phyloP scores from a whole-genome alignment of 768 basidiomycete genomes.

The Holtermanniella nyarrowii region DNA sequence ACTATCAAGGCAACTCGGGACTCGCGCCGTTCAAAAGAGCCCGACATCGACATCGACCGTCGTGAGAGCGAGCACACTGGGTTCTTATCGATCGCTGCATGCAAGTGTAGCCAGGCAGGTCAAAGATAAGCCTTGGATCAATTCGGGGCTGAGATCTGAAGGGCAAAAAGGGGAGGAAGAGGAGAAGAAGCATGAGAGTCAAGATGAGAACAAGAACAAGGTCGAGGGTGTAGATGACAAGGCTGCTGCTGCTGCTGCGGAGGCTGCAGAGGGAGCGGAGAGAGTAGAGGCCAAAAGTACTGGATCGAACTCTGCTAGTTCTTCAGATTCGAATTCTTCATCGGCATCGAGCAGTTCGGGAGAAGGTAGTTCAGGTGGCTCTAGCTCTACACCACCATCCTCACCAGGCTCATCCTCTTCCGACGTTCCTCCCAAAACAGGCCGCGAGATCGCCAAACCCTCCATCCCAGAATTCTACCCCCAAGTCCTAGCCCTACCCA shows the following conservation, averaged over 20 bases:
- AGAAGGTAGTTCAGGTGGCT: neutral
- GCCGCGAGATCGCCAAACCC: conserved; percentile 51
- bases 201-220: conserved; percentile 18
- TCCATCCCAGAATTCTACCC: conserved; percentile 85
- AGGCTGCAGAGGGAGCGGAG: conserved; percentile 13
- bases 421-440: conserved; percentile 7
- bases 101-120: conserved; percentile 3
- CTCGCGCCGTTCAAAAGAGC: no score
- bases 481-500: conserved; percentile 86
- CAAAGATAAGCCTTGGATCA: conserved; percentile 26
- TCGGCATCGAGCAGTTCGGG: conserved; percentile 6
- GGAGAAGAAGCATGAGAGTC: conserved; percentile 17
- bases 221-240: conserved; percentile 1
- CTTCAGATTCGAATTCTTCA: conserved; percentile 11
- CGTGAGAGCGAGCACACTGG: no score
- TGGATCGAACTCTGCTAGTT: conserved; percentile 7
- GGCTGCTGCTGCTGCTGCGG: neutral
- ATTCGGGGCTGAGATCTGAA: conserved; percentile 10
- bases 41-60: no score
- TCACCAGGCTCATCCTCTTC: neutral
- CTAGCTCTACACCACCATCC: neutral
- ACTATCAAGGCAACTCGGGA: no score
- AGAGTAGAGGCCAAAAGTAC: conserved; percentile 9
- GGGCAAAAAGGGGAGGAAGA: conserved; percentile 7
- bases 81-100: neutral